Base-by-base conservation (phyloP, 2,329 filamentous ascomycete species). In the Aspergillus sp. region DNA sequence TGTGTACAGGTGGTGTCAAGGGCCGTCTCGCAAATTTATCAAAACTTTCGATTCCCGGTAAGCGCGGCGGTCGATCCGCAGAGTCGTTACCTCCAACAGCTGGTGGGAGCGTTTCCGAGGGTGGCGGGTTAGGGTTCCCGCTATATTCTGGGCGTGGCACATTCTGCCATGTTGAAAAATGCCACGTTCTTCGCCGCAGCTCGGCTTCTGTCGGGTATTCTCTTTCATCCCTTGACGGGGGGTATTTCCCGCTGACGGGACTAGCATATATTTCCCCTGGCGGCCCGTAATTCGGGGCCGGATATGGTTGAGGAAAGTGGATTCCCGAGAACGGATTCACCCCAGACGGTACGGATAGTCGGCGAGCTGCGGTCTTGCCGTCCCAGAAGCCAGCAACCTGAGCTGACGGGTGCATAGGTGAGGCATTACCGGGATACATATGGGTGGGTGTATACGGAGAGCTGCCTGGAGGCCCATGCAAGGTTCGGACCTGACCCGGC, bases 21-120 rank as follows among this genome's bases (percentile, higher is more conserved):
- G 86, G 83, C 18, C 83, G 83, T 57, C 86, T 88, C 22, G 68
- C 69, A 22, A 90, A 80, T 55, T 90, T 87, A 68, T 93, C 91
- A 66, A 97, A 96, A 15, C 91, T 96, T 71, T 96, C 91, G 63
- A 97, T 97, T 13, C 93, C 92, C 1, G 93, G 93, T 13, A 97
- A 81, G 39, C 91, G 86, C 13, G 91, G 76, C 6, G 81, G 83
- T 64, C 88, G 86, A 72, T 80, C 39, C 74, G 77, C 32, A 79
- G 75, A 63, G 72, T 83, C 69, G 74, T 84, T 71, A 68, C 82
- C 69, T 57, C 82, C 68, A 77, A 83, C 74, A 68, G 84, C 67
- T 71, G 85, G 70, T 76, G 84, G 75, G 77, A 82, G 62, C 79
- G 85, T 70, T 73, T 87, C 84, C 5, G 89, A 86, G 5, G 86